Percentiles rank a stretch among this genome's conserved stretches.
Conservation (phyloP, 257 asterid species). For the Galeopsis tetrahit region DNA sequence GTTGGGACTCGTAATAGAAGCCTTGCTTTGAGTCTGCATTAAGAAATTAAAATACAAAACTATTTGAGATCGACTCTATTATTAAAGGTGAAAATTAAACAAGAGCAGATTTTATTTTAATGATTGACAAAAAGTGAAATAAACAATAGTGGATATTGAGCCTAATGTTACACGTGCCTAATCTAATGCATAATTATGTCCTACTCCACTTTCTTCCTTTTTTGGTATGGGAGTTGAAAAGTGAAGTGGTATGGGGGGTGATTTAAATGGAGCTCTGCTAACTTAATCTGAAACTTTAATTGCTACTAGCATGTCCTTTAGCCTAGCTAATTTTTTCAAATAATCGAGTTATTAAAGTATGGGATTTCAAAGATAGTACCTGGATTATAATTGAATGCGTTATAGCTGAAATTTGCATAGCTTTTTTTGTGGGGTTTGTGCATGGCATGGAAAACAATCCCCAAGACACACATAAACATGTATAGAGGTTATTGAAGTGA, state of each 20-base stretch:
- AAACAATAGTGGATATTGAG: background rate
- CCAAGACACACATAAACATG: background rate
- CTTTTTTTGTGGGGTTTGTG: background rate
- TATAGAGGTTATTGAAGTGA: background rate
- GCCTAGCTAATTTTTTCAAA: constrained; percentile 25
- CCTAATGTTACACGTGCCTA: constrained; percentile 23
- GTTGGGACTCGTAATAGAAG: too few relatives aligned
- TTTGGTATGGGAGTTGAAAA: constrained; percentile 26
- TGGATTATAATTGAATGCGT: constrained; percentile 18
- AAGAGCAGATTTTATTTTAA: background rate
- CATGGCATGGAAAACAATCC: background rate
- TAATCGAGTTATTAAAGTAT: constrained; percentile 22
- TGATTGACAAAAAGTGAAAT: background rate
- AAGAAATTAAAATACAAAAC: background rate
- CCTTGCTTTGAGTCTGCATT: background rate
- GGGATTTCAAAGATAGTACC: constrained; percentile 31
- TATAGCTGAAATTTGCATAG: constrained; percentile 10
- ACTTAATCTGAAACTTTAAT: background rate
- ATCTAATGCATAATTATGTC: constrained; percentile 18
- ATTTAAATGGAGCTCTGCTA: background rate
- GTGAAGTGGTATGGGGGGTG: constrained; percentile 10
- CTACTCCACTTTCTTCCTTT: background rate
- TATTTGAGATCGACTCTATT: background rate
- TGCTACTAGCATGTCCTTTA: constrained; percentile 21
- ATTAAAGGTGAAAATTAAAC: background rate